Evolutionary conservation across 2,329 filamentous ascomycete genomes (phyloP), one percentile per base, ranked within the genome.

Genomic region (Aspergillus oerlinghausenensis): DNA sequence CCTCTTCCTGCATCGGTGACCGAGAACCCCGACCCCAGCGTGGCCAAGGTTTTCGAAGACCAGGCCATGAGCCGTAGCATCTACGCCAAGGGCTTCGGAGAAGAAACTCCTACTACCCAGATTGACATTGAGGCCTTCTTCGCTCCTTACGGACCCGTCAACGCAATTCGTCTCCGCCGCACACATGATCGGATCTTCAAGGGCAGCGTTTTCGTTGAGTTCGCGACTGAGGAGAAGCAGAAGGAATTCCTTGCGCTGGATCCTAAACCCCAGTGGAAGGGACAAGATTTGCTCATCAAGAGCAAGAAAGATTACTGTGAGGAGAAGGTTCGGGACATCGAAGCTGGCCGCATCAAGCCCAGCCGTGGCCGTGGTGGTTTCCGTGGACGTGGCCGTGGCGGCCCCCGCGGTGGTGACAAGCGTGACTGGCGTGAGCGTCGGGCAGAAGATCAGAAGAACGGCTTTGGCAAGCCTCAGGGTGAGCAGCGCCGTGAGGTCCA

Each of bases 101-200:
- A 88, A 48, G 92, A 96, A 76, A 81, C 83, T n/a, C 82, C 88
- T 10, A 87, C 85, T 59, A 93, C 92, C 28, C 94, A 97, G 75
- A 91, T 96, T 73, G 91, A 97, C 62, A 88, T 99, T 56, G 94
- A 99, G 79, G 86, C 86, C 59, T 97, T 96, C 80, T 96, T 97
- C 73, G 82, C 86, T 55, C 83, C 87, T 57, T 92, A 86, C 72
- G 93, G 92, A 49, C 82, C 88, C 32, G 84, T 90, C 66, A 90
- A 89, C 68, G 84, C 87, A 49, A 87, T 99, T 60, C 92, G 93
- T 70, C 88, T 99, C 61, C 90, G 95, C 65, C 91, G 94, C 63
- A 80, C 82, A 47, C 79, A 87, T 59, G 77, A 83, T 50, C 86
- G 86, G 67, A 77, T 82, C 52, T 99, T 97, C 86, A 99, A 99